These are phyloP conservation scores for Pichia nakasei DNA, from an alignment of 805 yeast genomes.

Conservation along the genomic window DNA sequence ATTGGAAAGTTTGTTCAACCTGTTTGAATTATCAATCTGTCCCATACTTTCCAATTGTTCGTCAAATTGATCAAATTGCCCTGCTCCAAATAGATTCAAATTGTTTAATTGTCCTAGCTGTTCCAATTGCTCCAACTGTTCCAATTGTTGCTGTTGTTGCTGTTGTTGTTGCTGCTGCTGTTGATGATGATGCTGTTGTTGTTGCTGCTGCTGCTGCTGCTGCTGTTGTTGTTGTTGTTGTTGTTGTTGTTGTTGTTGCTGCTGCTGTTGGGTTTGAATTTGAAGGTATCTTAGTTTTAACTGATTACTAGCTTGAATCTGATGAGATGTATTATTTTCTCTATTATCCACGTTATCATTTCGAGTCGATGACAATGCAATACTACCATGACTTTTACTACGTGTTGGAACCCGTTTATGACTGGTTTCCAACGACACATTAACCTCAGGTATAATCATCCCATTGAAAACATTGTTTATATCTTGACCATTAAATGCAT, in stretches of 20 bases:
- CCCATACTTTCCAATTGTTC: not conserved
- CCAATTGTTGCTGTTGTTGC: constrained; percentile 11
- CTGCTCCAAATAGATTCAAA: not conserved
- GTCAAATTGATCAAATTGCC: not conserved
- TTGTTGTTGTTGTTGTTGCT: not conserved
- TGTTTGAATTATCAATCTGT: not conserved
- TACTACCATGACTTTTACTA: not conserved
- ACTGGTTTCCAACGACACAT: too few species aligned
- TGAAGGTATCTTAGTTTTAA: not conserved
- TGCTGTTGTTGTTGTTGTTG: too few species aligned
- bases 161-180: constrained; percentile 5
- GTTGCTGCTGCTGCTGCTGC: too few species aligned
- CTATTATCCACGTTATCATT: too few species aligned
- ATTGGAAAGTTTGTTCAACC: not conserved
- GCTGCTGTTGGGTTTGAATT: not conserved
- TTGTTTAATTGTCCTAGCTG: not conserved
- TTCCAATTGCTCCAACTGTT: not conserved
- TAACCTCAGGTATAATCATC: not conserved
- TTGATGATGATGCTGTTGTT: not conserved
- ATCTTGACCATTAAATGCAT: not conserved
- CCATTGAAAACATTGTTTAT: too few species aligned
- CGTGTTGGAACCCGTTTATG: too few species aligned
- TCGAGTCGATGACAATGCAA: too few species aligned
- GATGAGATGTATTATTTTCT: not conserved
- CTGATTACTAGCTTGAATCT: not conserved